These are phyloP conservation scores for Ophiostoma quercus DNA, from an alignment of 2,329 filamentous ascomycete species.

Conservation along the genomic window DNA sequence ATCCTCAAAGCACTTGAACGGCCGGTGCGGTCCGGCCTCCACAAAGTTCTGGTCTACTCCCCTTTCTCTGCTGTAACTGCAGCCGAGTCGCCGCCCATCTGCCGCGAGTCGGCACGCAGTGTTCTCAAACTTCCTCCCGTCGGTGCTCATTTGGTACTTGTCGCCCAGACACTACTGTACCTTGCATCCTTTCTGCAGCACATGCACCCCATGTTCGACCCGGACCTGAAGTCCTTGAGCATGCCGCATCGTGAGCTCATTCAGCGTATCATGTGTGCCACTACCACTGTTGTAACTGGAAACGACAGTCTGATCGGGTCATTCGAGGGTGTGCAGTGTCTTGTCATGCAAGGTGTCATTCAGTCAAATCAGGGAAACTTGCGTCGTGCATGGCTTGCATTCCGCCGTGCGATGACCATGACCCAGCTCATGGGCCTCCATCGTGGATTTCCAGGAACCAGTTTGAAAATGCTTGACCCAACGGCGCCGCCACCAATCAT, in stretches of 20 bases:
- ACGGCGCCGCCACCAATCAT: slow-evolving; percentile 30
- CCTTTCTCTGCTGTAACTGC: slow-evolving; percentile 17
- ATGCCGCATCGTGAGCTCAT: slow-evolving; percentile 19
- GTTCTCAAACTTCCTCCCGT: slow-evolving; percentile 18
- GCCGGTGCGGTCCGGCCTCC: slow-evolving; percentile 2
- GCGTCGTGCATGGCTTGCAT: slow-evolving; percentile 42
- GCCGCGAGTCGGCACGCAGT: not conserved
- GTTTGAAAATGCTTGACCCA: slow-evolving; percentile 30
- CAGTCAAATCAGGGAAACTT: slow-evolving; percentile 45
- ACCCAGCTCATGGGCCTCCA: slow-evolving; percentile 26
- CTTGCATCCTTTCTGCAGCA: slow-evolving; percentile 35
- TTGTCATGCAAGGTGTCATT: slow-evolving; percentile 45
- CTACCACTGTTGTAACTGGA: slow-evolving; percentile 37
- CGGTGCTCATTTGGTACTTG: slow-evolving; percentile 32
- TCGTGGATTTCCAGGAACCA: slow-evolving; percentile 13
- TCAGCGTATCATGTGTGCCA: slow-evolving; percentile 17
- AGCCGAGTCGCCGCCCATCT: slow-evolving; percentile 16
- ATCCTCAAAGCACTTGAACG: slow-evolving; percentile 15
- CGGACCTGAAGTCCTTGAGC: slow-evolving; percentile 13
- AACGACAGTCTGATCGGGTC: slow-evolving; percentile 45
- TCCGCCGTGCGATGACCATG: slow-evolving; percentile 41
- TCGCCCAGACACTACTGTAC: slow-evolving; percentile 35
- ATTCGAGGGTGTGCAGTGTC: slow-evolving; percentile 46
- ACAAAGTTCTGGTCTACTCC: slow-evolving; percentile 17
- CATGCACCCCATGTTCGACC: slow-evolving; percentile 22